Base-by-base conservation (phyloP, 2,329 filamentous ascomycete species). In the Pyrenophora teres region DNA sequence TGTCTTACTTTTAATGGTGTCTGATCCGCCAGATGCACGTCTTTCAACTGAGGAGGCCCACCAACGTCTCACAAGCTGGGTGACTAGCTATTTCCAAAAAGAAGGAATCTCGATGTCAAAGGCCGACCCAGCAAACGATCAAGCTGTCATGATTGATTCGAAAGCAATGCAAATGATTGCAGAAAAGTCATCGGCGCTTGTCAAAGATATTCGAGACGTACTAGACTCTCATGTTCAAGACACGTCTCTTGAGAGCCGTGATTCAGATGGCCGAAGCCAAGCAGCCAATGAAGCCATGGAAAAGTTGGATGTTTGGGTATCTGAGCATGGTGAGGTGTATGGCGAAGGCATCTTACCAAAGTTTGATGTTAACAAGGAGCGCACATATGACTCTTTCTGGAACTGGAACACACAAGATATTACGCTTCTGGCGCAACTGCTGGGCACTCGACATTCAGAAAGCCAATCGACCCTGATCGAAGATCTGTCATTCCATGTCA, bases 331-430 rank as follows among this genome's bases (percentile, higher is more conserved):
- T 53, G 94, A 99, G 58, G 90, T 96, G 75, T 99, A 99, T 71
- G 94, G 94, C 18, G 81, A 89, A 21, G 94, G 94, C 45, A 97
- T 99, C 59, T 90, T 95, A 75, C 94, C 94, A 8, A 87, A 92
- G 15, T 99, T 99, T 78, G 95, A 89, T 70, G 80, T 90, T 4
- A 85, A 97, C 57, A 99, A 99, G 76, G 94, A 94, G 30, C 89
- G 94, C 71, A 87, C 94, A 8, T 99, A 99, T 77, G 94, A 99
- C 74, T 97, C 94, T 0, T 95, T 92, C 0, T 99, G 94, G 94
- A 99, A 99, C 76, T 99, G 94, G 94, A 94, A 91, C 56, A 88
- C 94, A 44, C 94, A 99, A 74, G 94, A 99, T 74, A 93, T 92
- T 25, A 85, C 99, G 46, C 70, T 97, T 99, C 70, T 99, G 99